A percentile compares a stretch with the other conserved stretches of the same genome.
These are phyloP conservation scores for Rhizopogon sp. DNA, from an alignment of 768 basidiomycete species.

Conservation along the genomic window DNA sequence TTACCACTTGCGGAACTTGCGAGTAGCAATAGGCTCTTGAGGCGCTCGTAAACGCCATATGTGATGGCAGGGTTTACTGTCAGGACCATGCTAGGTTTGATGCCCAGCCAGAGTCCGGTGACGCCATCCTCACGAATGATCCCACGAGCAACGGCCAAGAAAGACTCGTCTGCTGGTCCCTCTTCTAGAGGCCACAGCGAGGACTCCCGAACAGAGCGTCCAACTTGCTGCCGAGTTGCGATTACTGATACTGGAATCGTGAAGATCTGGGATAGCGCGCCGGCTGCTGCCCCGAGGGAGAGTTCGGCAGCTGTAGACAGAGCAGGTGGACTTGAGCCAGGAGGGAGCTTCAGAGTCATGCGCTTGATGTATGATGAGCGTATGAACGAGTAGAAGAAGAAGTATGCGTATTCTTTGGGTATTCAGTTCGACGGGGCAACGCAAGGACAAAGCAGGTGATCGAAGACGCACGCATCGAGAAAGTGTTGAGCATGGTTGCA, in stretches of 20 bases:
- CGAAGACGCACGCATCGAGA: conserved; percentile 81
- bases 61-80: conserved; percentile 98
- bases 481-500: conserved; percentile 97
- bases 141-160: conserved; percentile 75
- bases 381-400: conserved; percentile 97
- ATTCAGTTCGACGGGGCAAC: not conserved
- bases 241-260: conserved; percentile 98
- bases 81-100: conserved; percentile 89
- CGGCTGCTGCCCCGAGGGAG: conserved; percentile 84
- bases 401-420: conserved; percentile 94
- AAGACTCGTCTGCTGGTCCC: conserved; percentile 52
- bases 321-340: conserved; percentile 54
- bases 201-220: conserved; percentile 29
- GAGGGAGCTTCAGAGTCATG: conserved; percentile 50
- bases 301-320: conserved; percentile 80
- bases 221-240: conserved; percentile 94
- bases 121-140: conserved; percentile 89
- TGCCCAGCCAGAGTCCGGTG: conserved; percentile 86
- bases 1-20: conserved; percentile 52
- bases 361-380: conserved; percentile 78
- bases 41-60: conserved; percentile 89
- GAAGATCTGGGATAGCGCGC: conserved; percentile 94
- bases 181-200: not conserved
- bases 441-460: not conserved
- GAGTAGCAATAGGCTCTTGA: conserved; percentile 70